Percentiles rank a stretch among this genome's conserved stretches.
These are phyloP conservation scores for Plectosphaerella cucumerina DNA, from an alignment of 2,329 filamentous ascomycete species.

Conservation along the genomic window DNA sequence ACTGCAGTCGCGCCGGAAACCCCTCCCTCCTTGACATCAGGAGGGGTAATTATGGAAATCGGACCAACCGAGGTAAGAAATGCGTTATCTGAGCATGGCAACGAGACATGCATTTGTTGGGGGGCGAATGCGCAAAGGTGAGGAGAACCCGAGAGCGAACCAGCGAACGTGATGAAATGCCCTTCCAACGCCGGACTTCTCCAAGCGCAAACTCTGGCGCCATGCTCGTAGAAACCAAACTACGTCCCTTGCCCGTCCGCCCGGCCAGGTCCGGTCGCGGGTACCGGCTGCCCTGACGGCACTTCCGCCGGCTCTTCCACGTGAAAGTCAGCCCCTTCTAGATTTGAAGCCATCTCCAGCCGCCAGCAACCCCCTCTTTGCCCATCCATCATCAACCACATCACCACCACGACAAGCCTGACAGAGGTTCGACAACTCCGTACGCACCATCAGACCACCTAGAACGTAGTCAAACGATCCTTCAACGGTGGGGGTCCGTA, in stretches of 20 bases:
- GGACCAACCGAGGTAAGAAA: background rate
- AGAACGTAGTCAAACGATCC: background rate
- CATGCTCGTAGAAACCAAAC: background rate
- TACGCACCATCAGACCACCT: background rate
- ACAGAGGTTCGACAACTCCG: constrained; percentile 1
- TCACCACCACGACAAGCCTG: background rate
- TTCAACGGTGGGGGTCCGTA: background rate
- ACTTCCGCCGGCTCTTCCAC: background rate
- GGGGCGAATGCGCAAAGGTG: too few relatives aligned
- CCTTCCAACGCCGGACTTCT: background rate
- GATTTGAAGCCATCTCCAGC: background rate
- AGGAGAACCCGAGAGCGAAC: too few relatives aligned
- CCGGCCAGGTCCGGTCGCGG: too few relatives aligned
- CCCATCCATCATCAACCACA: background rate
- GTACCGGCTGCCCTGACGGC: background rate
- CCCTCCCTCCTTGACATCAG: too few relatives aligned
- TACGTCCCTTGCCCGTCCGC: too few relatives aligned
- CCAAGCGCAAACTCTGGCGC: background rate
- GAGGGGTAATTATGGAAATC: too few relatives aligned
- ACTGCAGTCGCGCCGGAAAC: too few relatives aligned
- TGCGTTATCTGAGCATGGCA: too few relatives aligned
- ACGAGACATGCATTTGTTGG: background rate
- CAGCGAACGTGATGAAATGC: background rate
- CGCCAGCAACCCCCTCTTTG: too few relatives aligned
- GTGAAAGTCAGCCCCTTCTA: background rate